phyloP scores from a whole-genome alignment of 169 alveolate genomes.

The Plasmodium relictum region DNA sequence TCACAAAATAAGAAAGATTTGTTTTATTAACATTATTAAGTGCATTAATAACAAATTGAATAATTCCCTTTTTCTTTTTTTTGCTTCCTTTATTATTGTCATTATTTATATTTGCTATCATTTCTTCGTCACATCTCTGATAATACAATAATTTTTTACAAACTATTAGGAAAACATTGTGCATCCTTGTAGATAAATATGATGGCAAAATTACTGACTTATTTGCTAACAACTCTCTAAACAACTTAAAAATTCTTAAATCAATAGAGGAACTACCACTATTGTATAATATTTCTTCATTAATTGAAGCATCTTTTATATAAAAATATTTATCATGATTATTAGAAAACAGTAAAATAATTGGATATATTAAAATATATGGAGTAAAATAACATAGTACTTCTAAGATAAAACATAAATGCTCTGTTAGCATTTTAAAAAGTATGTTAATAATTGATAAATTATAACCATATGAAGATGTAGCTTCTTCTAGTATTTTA shows the following conservation, averaged over 20 bases:
- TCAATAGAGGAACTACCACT: slow-evolving; percentile 39
- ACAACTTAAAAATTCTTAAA: slow-evolving; percentile 48
- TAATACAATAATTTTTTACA: slow-evolving; percentile 65
- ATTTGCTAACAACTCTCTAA: slow-evolving; percentile 62
- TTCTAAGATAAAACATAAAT: slow-evolving; percentile 66
- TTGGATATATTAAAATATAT: slow-evolving; percentile 56
- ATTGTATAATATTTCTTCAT: slow-evolving; percentile 52
- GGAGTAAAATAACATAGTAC: slow-evolving; percentile 76
- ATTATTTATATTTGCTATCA: slow-evolving; percentile 20
- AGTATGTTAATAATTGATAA: slow-evolving; percentile 45
- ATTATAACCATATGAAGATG: slow-evolving; percentile 36
- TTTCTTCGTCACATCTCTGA: slow-evolving; percentile 55
- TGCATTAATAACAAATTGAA: slow-evolving; percentile 45
- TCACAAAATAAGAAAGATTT: slow-evolving; percentile 21
- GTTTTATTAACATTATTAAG: slow-evolving; percentile 43
- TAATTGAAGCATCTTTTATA: slow-evolving; percentile 22
- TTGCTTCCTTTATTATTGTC: slow-evolving; percentile 7
- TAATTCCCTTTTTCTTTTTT: slow-evolving; percentile 37
- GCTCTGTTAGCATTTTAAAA: slow-evolving; percentile 60
- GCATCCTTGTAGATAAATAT: slow-evolving; percentile 41
- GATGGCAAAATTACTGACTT: slow-evolving; percentile 46
- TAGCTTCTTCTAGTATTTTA: slow-evolving; percentile 61
- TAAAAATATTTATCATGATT: background rate
- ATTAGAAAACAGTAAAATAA: slow-evolving; percentile 40
- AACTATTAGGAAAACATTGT: slow-evolving; percentile 16